A percentile compares a stretch with the other conserved stretches of the same genome.
Conservation (phyloP, 2,329 filamentous ascomycete species). For the Gaeumannomyces tritici region DNA sequence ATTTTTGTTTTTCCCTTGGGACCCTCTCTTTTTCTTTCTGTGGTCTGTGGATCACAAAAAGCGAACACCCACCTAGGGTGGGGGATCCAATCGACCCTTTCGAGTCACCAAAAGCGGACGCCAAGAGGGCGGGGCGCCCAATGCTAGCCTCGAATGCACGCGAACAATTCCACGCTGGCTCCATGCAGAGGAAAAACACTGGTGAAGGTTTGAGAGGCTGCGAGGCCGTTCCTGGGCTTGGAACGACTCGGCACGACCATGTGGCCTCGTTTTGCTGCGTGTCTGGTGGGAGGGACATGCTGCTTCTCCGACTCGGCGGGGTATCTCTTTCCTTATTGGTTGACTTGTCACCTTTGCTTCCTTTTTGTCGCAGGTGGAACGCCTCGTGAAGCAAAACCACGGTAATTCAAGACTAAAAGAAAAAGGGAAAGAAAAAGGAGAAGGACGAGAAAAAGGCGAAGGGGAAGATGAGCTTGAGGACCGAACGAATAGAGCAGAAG, state of each 20-base stretch:
- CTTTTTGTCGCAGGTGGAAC: background rate
- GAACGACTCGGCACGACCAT: background rate
- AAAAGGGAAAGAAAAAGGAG: too few relatives aligned
- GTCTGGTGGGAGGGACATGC: background rate
- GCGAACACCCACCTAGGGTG: too few relatives aligned
- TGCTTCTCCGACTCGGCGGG: background rate
- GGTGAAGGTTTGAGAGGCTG: background rate
- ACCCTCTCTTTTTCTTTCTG: background rate
- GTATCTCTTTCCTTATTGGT: background rate
- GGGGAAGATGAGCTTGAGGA: too few relatives aligned
- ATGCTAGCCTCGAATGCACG: constrained; percentile 1
- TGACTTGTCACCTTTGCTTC: background rate
- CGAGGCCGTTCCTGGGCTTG: background rate
- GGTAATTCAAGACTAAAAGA: too few relatives aligned
- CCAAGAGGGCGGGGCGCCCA: background rate
- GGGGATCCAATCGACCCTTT: background rate
- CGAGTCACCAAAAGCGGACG: background rate
- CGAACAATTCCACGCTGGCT: constrained; percentile 1
- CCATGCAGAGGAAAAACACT: background rate
- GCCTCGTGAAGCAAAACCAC: too few relatives aligned
- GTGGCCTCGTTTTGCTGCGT: background rate
- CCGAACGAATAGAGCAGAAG: too few relatives aligned
- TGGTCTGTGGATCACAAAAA: background rate
- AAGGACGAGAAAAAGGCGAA: too few relatives aligned
- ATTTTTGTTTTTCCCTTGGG: too few relatives aligned